phyloP scores from a whole-genome alignment of 2,329 filamentous ascomycete genomes.

The Penicillium sp. region DNA sequence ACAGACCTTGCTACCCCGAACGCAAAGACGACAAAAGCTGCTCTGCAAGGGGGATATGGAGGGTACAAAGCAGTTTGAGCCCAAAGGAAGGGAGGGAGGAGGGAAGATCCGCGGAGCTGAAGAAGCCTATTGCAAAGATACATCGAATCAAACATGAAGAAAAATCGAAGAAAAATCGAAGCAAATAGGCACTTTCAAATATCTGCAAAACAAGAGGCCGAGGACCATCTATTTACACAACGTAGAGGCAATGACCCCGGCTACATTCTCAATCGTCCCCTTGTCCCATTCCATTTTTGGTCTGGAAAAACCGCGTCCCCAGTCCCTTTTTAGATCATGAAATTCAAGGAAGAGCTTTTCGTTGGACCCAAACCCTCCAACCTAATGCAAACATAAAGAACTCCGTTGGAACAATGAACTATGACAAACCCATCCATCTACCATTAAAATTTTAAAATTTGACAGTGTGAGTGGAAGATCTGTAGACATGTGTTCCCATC shows the following conservation, averaged over 20 bases:
- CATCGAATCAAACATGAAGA: neutral
- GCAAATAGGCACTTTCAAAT: neutral
- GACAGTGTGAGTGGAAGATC: slow-evolving; percentile 6
- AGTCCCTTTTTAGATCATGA: slow-evolving; percentile 3
- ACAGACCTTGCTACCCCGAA: too few relatives aligned
- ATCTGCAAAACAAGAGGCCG: neutral
- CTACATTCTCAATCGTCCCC: neutral
- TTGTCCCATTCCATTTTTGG: slow-evolving; percentile 1
- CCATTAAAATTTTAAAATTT: slow-evolving; percentile 10
- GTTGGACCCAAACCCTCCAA: slow-evolving; percentile 13
- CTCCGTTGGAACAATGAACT: slow-evolving; percentile 10
- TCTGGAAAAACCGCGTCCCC: slow-evolving; percentile 2
- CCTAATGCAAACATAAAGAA: slow-evolving; percentile 12
- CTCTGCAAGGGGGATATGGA: neutral
- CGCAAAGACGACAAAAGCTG: neutral
- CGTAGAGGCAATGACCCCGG: neutral
- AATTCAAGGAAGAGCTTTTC: slow-evolving; percentile 13
- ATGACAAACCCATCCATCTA: slow-evolving; percentile 7
- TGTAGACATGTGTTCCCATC: slow-evolving; percentile 6
- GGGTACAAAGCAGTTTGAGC: too few relatives aligned
- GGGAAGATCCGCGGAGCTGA: neutral
- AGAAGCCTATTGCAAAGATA: neutral
- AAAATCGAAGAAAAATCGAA: neutral
- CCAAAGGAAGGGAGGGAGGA: too few relatives aligned
- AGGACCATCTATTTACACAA: slow-evolving; percentile 6